These are phyloP conservation scores for Graphilbum fragrans DNA, from an alignment of 2,329 filamentous ascomycete genomes.

Conservation along the genomic window DNA sequence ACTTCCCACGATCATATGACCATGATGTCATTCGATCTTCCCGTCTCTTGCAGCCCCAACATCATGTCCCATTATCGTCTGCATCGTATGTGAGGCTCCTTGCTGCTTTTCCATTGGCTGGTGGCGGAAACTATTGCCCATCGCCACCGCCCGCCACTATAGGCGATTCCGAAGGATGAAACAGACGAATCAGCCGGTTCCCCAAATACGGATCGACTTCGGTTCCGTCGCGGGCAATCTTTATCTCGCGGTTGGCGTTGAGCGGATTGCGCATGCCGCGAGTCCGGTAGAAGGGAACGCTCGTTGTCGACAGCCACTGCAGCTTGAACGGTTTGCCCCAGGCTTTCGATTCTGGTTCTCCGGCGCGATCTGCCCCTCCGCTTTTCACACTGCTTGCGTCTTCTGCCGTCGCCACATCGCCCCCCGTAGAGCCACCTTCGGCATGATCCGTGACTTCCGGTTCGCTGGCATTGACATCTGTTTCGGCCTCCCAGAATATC, in stretches of 20 bases:
- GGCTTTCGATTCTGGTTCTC: slow-evolving; percentile 42
- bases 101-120: too few relatives aligned
- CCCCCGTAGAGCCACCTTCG: background rate
- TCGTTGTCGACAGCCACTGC: slow-evolving; percentile 76
- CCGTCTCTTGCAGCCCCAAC: too few relatives aligned
- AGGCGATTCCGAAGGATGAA: slow-evolving; percentile 34
- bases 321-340: slow-evolving; percentile 90
- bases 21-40: too few relatives aligned
- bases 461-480: background rate
- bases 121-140: background rate
- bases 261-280: slow-evolving; percentile 81
- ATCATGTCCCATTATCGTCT: too few relatives aligned
- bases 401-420: slow-evolving; percentile 14
- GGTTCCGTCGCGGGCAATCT: slow-evolving; percentile 89
- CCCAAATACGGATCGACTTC: slow-evolving; percentile 80
- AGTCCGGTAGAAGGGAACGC: slow-evolving; percentile 80
- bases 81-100: too few relatives aligned
- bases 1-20: too few relatives aligned
- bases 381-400: slow-evolving; percentile 25
- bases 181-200: slow-evolving; percentile 63
- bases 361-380: slow-evolving; percentile 21
- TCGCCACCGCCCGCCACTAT: background rate
- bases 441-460: slow-evolving; percentile 12
- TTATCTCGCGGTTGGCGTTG: slow-evolving; percentile 92
- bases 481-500: slow-evolving; percentile 75